These are phyloP conservation scores for Xerocomus subilludens DNA, from an alignment of 1,284 basidiomycete genomes.

Conservation along the genomic window DNA sequence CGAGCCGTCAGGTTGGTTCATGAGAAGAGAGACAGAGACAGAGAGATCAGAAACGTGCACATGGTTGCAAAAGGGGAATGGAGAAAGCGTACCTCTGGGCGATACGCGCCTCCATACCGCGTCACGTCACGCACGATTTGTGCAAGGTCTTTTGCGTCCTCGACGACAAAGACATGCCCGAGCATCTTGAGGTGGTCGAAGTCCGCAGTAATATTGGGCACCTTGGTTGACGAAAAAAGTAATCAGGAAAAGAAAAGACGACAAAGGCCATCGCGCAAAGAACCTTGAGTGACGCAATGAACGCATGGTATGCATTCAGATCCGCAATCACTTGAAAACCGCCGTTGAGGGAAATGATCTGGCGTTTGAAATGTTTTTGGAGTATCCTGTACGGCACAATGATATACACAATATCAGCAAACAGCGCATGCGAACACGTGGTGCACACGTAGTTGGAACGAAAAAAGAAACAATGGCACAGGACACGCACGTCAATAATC, in stretches of 20 bases:
- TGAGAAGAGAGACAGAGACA: too few species aligned
- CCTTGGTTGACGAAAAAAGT: slow-evolving; percentile 49
- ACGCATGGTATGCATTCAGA: slow-evolving; percentile 91
- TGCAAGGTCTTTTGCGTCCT: slow-evolving; percentile 93
- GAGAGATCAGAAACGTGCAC: background rate
- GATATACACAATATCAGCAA: background rate
- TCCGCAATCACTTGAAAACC: slow-evolving; percentile 98
- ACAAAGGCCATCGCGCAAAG: background rate
- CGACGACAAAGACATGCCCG: slow-evolving; percentile 93
- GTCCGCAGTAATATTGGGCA: slow-evolving; percentile 78
- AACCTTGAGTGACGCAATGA: slow-evolving; percentile 84
- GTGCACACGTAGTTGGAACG: background rate
- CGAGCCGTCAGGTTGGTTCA: too few species aligned
- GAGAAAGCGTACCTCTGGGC: slow-evolving; percentile 76
- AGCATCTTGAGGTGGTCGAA: slow-evolving; percentile 97
- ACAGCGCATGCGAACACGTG: background rate
- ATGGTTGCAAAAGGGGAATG: background rate
- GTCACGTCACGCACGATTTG: slow-evolving; percentile 95
- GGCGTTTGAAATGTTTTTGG: slow-evolving; percentile 96
- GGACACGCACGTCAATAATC: slow-evolving; percentile 80
- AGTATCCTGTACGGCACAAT: slow-evolving; percentile 71
- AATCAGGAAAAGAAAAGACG: background rate
- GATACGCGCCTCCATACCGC: slow-evolving; percentile 91
- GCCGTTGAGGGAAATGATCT: slow-evolving; percentile 93
- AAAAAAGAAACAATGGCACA: background rate